Conservation (phyloP, 2,329 filamentous ascomycete genomes). For the Penicillium capsulatum region DNA sequence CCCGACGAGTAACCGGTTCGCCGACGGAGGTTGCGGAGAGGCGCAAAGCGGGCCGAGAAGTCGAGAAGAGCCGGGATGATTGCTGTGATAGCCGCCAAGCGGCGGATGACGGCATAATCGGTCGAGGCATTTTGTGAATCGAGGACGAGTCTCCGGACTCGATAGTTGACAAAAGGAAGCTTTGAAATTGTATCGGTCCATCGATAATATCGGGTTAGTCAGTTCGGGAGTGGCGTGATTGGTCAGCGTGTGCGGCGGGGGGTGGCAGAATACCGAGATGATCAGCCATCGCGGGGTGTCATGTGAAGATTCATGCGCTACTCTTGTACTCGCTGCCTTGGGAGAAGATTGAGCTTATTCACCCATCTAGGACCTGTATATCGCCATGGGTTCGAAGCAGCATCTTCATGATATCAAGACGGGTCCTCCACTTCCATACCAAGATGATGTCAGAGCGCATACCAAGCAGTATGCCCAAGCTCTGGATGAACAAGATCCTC, state of each 20-base stretch:
- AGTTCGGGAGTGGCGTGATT: constrained; percentile 28
- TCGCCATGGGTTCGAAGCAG: constrained; percentile 28
- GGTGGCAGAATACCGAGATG: background rate
- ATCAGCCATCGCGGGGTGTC: background rate
- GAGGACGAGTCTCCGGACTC: constrained; percentile 1
- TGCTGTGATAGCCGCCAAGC: constrained; percentile 25
- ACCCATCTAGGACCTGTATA: background rate
- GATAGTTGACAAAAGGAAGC: constrained; percentile 10
- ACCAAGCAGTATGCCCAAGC: constrained; percentile 40
- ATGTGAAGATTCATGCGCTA: no score
- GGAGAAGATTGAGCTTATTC: background rate
- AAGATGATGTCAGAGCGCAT: constrained; percentile 33
- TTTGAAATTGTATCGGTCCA: constrained; percentile 23
- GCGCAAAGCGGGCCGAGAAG: constrained; percentile 20
- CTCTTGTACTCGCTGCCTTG: no score
- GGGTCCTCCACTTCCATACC: constrained; percentile 28
- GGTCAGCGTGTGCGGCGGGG: constrained; percentile 23
- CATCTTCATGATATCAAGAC: constrained; percentile 27
- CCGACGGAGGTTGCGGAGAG: constrained; percentile 30
- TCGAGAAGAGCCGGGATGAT: constrained; percentile 20
- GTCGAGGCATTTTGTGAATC: constrained; percentile 28
- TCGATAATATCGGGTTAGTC: constrained; percentile 28
- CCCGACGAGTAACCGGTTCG: constrained; percentile 20
- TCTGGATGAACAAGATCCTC: constrained; percentile 59
- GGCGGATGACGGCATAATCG: constrained; percentile 22